phyloP scores from a whole-genome alignment of 2,329 filamentous ascomycete species.

The Geosmithia morbida region DNA sequence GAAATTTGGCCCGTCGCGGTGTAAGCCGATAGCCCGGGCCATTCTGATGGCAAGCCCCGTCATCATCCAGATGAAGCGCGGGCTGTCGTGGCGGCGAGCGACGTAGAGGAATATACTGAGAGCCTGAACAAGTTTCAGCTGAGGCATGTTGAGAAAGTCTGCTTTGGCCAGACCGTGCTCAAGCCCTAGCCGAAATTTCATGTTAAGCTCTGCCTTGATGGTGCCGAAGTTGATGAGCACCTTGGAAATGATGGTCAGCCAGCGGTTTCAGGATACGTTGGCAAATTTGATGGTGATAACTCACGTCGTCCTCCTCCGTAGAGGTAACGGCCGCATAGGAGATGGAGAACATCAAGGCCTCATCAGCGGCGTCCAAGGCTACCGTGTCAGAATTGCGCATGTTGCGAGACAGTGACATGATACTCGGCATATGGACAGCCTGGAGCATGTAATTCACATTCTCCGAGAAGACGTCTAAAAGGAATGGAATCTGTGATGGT shows the following conservation, averaged over 20 bases:
- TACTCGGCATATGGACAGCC: conserved; percentile 29
- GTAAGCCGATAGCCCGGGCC: conserved; percentile 37
- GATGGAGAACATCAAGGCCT: conserved; percentile 40
- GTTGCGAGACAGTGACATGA: conserved; percentile 21
- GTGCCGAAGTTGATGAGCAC: conserved; percentile 35
- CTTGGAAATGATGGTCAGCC: conserved; percentile 10
- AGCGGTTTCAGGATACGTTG: neutral
- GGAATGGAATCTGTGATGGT: conserved; percentile 38
- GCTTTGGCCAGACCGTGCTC: conserved; percentile 48
- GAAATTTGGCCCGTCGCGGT: conserved; percentile 40
- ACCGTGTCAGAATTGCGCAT: conserved; percentile 15
- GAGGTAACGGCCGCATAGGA: conserved; percentile 41
- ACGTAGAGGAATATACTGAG: conserved; percentile 43
- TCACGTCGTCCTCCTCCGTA: conserved; percentile 42
- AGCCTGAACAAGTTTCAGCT: conserved; percentile 46
- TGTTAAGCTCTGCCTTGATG: conserved; percentile 22
- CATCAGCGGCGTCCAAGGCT: conserved; percentile 23
- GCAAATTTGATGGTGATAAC: conserved; percentile 6
- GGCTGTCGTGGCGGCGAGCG: conserved; percentile 33
- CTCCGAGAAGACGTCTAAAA: conserved; percentile 32
- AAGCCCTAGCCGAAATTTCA: conserved; percentile 36
- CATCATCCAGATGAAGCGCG: conserved; percentile 46
- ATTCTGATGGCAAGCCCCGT: conserved; percentile 46
- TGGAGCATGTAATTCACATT: conserved; percentile 32
- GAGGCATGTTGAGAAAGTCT: conserved; percentile 43